Evolutionary conservation across 1,284 basidiomycete genomes (phyloP), one percentile per base, ranked within the genome.

Genomic region (Neolentinus lepideus): DNA sequence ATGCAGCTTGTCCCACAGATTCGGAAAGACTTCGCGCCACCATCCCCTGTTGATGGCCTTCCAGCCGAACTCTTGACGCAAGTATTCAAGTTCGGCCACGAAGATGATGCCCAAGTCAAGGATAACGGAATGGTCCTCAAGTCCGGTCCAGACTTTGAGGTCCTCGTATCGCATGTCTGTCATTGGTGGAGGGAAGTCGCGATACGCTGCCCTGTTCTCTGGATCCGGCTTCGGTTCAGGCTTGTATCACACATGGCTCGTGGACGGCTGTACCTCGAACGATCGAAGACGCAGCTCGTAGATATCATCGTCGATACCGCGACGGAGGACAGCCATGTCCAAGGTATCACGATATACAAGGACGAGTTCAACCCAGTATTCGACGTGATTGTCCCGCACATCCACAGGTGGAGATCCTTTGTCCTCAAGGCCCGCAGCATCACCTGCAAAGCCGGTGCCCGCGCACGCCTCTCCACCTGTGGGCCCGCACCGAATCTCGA

Each of bases 251-350:
- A 84, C 62, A 70, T 83, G 54, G 57, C 62, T 19, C 75, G 81
- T 35, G 80, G 77, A 24, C 53, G 63, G 38, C 66, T 65, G n/a
- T 83, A 78, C 62, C 69, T 83, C 54, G 54, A 63, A 9, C 74
- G 81, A 31, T 67, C 64, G 35, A 60, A 64, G 43, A 65, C 62
- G 19, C 66, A 66, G 54, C 69, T 72, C 35, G 67, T 84, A 58
- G 76, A 83, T 66, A 79, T 84, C 60, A 69, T 80, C 56, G 73
- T 84, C 60, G 78, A 82, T 60, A 81, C 79, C 26, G 77, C 79
- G 36, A 69, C 79, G 12, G 64, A 67, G 46, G 66, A 72, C 29
- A 76, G 80, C 43, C 72, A 80, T 63, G 67, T 70, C 4, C 72
- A 69, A 16, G 76, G 75, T 8, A 67, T 73, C 38, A 78, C 74